phyloP scores from a whole-genome alignment of 495 filamentous ascomycete genomes.

The Rusavskia elegans region DNA sequence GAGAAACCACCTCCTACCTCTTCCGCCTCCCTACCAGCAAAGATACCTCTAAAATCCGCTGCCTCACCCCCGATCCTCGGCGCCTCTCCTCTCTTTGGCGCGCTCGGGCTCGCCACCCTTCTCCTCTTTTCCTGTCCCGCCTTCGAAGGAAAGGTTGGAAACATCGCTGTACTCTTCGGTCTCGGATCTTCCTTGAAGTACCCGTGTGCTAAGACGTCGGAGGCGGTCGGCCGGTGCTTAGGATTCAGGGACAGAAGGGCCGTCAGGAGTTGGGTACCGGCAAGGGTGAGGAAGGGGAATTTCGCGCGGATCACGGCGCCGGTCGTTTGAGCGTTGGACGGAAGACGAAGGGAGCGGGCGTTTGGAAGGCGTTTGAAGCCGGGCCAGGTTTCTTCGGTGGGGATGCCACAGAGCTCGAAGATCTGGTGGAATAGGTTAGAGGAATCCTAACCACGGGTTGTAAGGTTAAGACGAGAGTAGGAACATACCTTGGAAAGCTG shows the following conservation, averaged over 20 bases:
- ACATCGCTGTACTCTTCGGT: slow-evolving; percentile 73
- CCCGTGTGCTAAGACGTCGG: slow-evolving; percentile 54
- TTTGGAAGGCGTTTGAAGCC: slow-evolving; percentile 79
- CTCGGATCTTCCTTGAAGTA: slow-evolving; percentile 86
- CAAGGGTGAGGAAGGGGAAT: slow-evolving; percentile 67
- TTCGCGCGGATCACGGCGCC: slow-evolving; percentile 37
- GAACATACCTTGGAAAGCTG: slow-evolving; percentile 42
- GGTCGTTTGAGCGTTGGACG: slow-evolving; percentile 25
- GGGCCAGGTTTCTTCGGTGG: slow-evolving; percentile 75
- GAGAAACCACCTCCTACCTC: slow-evolving; percentile 75
- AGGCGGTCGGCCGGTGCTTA: slow-evolving; percentile 47
- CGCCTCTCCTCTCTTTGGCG: slow-evolving; percentile 67
- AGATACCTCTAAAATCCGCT: slow-evolving; percentile 64
- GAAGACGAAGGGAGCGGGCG: slow-evolving; percentile 69
- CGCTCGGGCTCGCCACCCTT: slow-evolving; percentile 59
- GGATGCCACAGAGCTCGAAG: slow-evolving; percentile 82
- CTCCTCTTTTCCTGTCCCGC: slow-evolving; percentile 80
- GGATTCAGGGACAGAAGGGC: slow-evolving; percentile 65
- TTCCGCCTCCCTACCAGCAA: slow-evolving; percentile 49
- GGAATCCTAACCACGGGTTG: slow-evolving; percentile 15
- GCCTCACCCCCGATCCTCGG: slow-evolving; percentile 46
- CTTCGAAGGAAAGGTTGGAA: slow-evolving; percentile 86
- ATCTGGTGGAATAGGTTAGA: slow-evolving; percentile 28
- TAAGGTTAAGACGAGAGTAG: not conserved
- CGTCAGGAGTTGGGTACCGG: slow-evolving; percentile 53